These are phyloP conservation scores for Kodamaea alishanica DNA, from an alignment of 1,139 yeast species.

Conservation along the genomic window DNA sequence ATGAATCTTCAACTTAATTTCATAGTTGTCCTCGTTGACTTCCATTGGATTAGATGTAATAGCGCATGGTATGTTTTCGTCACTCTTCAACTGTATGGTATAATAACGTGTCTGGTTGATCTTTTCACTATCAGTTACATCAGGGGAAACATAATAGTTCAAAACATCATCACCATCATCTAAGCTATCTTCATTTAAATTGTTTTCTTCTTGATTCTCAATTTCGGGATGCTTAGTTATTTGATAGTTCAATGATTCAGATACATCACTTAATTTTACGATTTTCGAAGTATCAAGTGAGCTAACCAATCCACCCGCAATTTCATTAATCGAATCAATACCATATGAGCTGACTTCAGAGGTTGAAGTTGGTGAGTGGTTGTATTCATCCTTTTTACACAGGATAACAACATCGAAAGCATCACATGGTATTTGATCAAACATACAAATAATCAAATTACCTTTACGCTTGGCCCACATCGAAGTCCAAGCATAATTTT, in stretches of 20 bases:
- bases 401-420: slow-evolving; percentile 60
- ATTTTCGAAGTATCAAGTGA: slow-evolving; percentile 20
- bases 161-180: slow-evolving; percentile 11
- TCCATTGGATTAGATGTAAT: slow-evolving; percentile 59
- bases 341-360: slow-evolving; percentile 14
- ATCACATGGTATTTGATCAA: slow-evolving; percentile 85
- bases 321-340: slow-evolving; percentile 36
- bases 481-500: slow-evolving; percentile 68
- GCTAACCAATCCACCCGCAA: slow-evolving; percentile 40
- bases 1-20: slow-evolving; percentile 58
- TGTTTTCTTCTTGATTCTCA: slow-evolving; percentile 16
- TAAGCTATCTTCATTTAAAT: slow-evolving; percentile 11
- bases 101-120: slow-evolving; percentile 61
- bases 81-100: slow-evolving; percentile 47
- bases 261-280: slow-evolving; percentile 25
- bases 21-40: slow-evolving; percentile 32
- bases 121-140: slow-evolving; percentile 38
- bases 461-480: slow-evolving; percentile 83
- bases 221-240: not conserved
- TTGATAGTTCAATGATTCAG: slow-evolving; percentile 28
- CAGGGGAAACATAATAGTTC: slow-evolving; percentile 19
- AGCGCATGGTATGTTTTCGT: slow-evolving; percentile 62
- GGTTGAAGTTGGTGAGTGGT: slow-evolving; percentile 1
- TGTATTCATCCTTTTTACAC: slow-evolving; percentile 22
- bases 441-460: slow-evolving; percentile 71